These are phyloP conservation scores for Pugionium dolabratum DNA, from an alignment of 345 rosid species.

Conservation along the genomic window DNA sequence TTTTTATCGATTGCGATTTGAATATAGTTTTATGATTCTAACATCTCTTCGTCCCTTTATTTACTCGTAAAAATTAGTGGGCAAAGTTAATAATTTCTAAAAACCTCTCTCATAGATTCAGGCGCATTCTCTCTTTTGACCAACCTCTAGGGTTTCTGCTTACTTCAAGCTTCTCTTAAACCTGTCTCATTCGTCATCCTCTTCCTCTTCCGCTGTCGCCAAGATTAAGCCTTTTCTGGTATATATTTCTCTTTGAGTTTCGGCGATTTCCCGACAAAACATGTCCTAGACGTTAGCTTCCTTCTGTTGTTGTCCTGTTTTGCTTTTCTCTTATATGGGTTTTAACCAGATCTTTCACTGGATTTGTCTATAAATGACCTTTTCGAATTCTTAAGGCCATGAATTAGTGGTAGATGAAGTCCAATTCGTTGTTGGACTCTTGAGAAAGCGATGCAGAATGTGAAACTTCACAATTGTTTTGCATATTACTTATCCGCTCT, in stretches of 20 bases:
- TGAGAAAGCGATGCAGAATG: conserved; percentile 14
- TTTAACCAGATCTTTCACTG: conserved; percentile 10
- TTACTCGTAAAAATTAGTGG: conserved; percentile 19
- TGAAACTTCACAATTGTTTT: conserved; percentile 1
- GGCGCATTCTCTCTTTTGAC: conserved; percentile 25
- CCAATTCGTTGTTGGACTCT: conserved; percentile 6
- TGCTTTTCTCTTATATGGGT: conserved; percentile 21
- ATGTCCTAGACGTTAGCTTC: neutral
- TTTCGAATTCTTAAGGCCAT: too few species aligned
- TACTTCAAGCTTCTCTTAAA: conserved; percentile 25
- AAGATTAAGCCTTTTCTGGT: conserved; percentile 31
- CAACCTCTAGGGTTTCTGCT: conserved; percentile 36
- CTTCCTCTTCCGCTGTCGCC: conserved; percentile 30
- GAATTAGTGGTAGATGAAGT: conserved; percentile 2
- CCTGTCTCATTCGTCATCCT: conserved; percentile 25
- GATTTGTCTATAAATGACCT: conserved; percentile 19
- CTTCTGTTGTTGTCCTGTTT: conserved; percentile 29
- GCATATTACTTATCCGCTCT: conserved; percentile 9
- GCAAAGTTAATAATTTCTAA: conserved; percentile 9
- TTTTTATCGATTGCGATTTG: too few species aligned
- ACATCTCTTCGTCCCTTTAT: conserved; percentile 15
- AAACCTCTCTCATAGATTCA: conserved; percentile 29
- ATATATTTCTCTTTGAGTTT: neutral
- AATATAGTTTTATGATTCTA: neutral
- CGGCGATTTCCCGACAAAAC: conserved; percentile 15